Evolutionary conservation across 768 basidiomycete species (phyloP).

Genomic region (Mycena vulgaris): DNA sequence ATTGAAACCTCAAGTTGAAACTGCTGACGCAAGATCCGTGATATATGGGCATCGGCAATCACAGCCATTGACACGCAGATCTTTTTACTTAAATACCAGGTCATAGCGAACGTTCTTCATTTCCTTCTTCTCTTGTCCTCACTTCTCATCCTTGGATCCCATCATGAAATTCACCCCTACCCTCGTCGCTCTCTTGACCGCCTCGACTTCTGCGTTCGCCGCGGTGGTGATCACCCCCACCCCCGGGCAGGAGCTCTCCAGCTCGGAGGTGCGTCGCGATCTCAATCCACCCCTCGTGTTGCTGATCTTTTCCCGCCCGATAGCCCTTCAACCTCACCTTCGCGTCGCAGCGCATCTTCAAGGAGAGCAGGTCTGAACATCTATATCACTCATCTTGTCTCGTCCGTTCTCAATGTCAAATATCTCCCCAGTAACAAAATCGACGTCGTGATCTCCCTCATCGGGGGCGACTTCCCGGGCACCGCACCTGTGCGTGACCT

Average conservation of each 20-base stretch:
- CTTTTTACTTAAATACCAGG: too few relatives aligned
- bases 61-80: too few relatives aligned
- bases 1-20: too few relatives aligned
- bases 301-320: background rate
- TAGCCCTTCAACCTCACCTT: constrained; percentile 18
- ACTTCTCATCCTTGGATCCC: too few relatives aligned
- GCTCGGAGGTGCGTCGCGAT: background rate
- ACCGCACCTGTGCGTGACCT: background rate
- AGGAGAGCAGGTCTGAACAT: constrained; percentile 2
- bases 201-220: background rate
- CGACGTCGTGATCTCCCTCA: constrained; percentile 1
- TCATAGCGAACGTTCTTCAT: too few relatives aligned
- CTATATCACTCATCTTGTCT: too few relatives aligned
- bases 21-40: too few relatives aligned
- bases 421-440: background rate
- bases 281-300: too few relatives aligned
- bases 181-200: background rate
- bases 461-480: background rate
- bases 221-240: background rate
- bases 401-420: background rate
- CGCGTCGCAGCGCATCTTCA: background rate
- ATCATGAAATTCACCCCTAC: background rate
- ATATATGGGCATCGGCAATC: too few relatives aligned
- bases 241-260: background rate
- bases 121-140: too few relatives aligned